phyloP scores from a whole-genome alignment of 1,284 basidiomycete species.

The Rhodotorula sp. region DNA sequence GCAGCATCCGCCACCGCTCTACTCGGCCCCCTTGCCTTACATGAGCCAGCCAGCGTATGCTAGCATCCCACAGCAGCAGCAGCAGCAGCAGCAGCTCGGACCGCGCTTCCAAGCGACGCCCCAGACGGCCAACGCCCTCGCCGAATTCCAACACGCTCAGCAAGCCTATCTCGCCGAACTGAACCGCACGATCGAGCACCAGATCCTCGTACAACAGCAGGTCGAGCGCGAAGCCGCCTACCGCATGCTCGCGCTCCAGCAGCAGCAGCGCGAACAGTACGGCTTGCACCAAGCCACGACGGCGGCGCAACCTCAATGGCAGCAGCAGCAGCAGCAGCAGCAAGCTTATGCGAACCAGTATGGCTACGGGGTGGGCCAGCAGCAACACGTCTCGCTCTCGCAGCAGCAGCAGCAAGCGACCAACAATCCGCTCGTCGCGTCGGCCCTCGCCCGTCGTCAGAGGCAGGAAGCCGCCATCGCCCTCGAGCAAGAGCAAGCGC shows the following conservation, averaged over 20 bases:
- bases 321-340: background rate
- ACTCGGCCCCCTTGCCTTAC: background rate
- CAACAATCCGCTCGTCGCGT: constrained; percentile 32
- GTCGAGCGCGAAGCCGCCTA: constrained; percentile 12
- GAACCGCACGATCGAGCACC: constrained; percentile 20
- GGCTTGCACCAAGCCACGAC: background rate
- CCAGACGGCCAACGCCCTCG: constrained; percentile 6
- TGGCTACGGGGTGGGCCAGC: background rate
- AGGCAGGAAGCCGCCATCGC: constrained; percentile 1
- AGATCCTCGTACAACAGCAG: constrained; percentile 25
- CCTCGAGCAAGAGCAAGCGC: background rate
- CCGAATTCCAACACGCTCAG: constrained; percentile 25
- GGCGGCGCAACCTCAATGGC: background rate
- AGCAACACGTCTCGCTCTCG: background rate
- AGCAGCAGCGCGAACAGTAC: constrained; percentile 2
- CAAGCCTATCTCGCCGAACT: constrained; percentile 20
- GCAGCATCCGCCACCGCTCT: background rate
- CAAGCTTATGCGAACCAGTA: too few species aligned
- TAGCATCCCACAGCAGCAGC: background rate
- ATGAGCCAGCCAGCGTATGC: background rate
- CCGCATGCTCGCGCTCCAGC: constrained; percentile 13
- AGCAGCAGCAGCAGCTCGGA: background rate
- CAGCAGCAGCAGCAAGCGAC: constrained; percentile 2
- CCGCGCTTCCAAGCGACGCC: background rate
- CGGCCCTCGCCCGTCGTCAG: constrained; percentile 27